Percentiles rank a stretch among this genome's conserved stretches.
Conservation (phyloP, 805 yeast genomes). For the Danielozyma ontarioensis region DNA sequence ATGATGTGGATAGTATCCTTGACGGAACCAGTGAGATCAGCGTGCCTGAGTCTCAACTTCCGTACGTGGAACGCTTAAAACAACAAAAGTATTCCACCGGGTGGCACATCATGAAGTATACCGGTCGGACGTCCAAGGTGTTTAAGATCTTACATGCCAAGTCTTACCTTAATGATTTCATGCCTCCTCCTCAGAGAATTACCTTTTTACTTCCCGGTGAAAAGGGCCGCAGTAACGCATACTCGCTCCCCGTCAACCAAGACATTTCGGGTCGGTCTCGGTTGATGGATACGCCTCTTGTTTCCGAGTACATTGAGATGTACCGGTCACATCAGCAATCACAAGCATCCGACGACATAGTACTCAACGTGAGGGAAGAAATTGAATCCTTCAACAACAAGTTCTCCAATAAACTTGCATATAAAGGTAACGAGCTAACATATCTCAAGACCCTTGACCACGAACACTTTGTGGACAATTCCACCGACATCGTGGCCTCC, state of each 20-base stretch:
- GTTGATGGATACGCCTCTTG: conserved; percentile 6
- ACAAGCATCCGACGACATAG: conserved; percentile 2
- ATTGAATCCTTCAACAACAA: conserved; percentile 4
- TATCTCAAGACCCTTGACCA: conserved; percentile 8
- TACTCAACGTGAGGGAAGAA: conserved; percentile 11
- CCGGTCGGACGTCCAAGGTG: conserved; percentile 25
- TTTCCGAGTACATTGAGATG: conserved; percentile 2
- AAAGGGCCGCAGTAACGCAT: neutral
- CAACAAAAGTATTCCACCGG: conserved; percentile 18
- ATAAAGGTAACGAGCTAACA: neutral
- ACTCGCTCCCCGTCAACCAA: conserved; percentile 14
- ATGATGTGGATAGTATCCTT: neutral
- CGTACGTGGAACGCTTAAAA: conserved; percentile 4
- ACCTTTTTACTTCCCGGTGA: conserved; percentile 21
- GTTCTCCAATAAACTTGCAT: neutral
- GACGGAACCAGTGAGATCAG: neutral
- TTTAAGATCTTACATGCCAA: conserved; percentile 27
- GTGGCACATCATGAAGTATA: conserved; percentile 32
- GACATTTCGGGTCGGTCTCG: conserved; percentile 5
- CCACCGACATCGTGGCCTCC: conserved; percentile 9
- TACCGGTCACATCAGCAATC: neutral
- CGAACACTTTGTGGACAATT: conserved; percentile 19
- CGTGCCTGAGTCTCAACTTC: neutral
- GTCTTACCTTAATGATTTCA: conserved; percentile 38
- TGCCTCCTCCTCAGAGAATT: conserved; percentile 33